These are phyloP conservation scores for Scopulariopsis brevicaulis DNA, from an alignment of 2,329 filamentous ascomycete genomes.

Conservation along the genomic window DNA sequence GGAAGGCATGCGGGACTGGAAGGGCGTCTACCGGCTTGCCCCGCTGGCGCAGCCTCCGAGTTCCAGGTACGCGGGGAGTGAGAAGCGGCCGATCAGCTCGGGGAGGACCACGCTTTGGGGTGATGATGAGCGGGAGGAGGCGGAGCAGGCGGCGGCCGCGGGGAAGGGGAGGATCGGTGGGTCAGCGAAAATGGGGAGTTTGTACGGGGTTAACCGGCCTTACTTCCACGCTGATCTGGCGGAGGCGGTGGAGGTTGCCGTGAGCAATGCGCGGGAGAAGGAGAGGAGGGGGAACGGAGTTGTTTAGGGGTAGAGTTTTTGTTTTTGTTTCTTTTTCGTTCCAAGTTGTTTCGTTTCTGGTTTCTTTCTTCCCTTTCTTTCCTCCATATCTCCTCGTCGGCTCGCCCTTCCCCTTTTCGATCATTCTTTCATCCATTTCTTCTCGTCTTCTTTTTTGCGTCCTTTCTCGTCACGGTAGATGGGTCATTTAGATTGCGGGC, in stretches of 20 bases:
- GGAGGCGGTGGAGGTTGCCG: constrained; percentile 32
- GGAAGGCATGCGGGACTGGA: constrained; percentile 11
- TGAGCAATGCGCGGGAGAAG: constrained; percentile 17
- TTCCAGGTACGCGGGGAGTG: constrained; percentile 20
- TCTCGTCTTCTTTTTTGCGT: not conserved
- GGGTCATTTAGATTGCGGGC: too few species aligned
- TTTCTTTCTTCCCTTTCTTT: not conserved
- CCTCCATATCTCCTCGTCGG: not conserved
- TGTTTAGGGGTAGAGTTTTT: not conserved
- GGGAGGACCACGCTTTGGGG: not conserved
- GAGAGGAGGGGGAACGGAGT: not conserved
- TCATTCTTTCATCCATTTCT: not conserved
- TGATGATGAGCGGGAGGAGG: constrained; percentile 13
- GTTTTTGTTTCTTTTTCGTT: not conserved
- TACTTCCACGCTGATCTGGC: constrained; percentile 41
- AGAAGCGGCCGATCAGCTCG: constrained; percentile 35
- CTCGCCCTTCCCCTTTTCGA: not conserved
- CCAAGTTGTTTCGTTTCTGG: not conserved
- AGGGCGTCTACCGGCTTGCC: constrained; percentile 23
- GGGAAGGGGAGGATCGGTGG: not conserved
- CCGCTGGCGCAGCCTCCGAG: constrained; percentile 31
- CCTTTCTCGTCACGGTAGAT: not conserved
- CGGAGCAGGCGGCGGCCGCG: constrained; percentile 12
- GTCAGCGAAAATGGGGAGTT: constrained; percentile 17
- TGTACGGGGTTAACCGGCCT: constrained; percentile 35